Base-by-base conservation (phyloP, 768 basidiomycete species). In the Termitomyces sp. region DNA sequence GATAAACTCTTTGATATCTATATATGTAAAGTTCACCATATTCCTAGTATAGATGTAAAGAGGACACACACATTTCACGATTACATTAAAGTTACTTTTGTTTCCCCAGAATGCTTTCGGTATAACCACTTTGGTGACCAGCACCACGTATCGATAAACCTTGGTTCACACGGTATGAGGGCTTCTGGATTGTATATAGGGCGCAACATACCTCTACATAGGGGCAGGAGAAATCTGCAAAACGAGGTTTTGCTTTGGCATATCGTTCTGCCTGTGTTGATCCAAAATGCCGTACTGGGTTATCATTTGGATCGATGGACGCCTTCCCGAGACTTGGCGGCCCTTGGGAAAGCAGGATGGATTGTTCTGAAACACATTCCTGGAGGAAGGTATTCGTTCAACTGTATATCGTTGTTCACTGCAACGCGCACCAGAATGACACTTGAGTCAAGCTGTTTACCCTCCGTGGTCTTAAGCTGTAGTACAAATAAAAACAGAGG, bases 91-190 rank as follows among this genome's bases (percentile, higher is more conserved):
- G 64, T 98, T 98, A 41, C 59, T 68, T 37, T 74, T 66, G 21
- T 80, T 84, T 11, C 94, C 94, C 92, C 94, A 95, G 58, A 95
- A 81, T 14, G 75, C 73, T 31, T 79, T 78, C 2, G 91, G 91
- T 53, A 95, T 85, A 15, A 94, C 82, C 8, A 76, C 64, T 57
- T 83, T 82, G 0, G 90, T 87, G 38, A 88, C 74, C 3, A 82
- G 65, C 4, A 74, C 71, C 10, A 82, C 82, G 70, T 84, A 95
- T 23, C 83, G 78, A 63, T 77, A 85, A 28, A 95, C 89, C 90
- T 94, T 55, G 1, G 35, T n/a, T 28, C 1, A 28, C 12, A 28
- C 33, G 19, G 4, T 15, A 37, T 59, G 7, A 58, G 33, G 1
- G 7, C 7, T 5, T 7, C 23, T 17, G 21, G 31, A 46, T 15